phyloP scores from a whole-genome alignment of 148 eudicot species.

The Spergularia marina region DNA sequence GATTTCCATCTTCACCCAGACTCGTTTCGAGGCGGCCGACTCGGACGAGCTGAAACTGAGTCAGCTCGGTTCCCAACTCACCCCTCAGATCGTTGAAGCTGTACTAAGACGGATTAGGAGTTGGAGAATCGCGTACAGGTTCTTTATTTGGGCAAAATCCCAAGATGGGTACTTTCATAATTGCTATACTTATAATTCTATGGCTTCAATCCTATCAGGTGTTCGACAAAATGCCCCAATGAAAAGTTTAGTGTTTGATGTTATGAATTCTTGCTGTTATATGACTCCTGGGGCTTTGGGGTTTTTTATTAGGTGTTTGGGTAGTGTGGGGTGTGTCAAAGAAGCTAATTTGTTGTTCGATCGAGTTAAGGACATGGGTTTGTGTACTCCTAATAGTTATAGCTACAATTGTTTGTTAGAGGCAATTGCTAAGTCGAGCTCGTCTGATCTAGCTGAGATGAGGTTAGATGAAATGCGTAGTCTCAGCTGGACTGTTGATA shows the following conservation, averaged over 20 bases:
- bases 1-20: constrained; percentile 45
- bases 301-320: constrained; percentile 69
- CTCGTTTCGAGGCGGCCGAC: constrained; percentile 21
- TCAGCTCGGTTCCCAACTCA: constrained; percentile 44
- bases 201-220: constrained; percentile 70
- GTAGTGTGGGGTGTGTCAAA: constrained; percentile 50
- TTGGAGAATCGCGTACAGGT: constrained; percentile 54
- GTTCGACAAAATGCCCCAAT: constrained; percentile 81
- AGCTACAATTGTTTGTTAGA: constrained; percentile 75
- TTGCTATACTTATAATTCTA: constrained; percentile 62
- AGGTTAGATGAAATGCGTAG: constrained; percentile 69
- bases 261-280: constrained; percentile 36
- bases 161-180: constrained; percentile 60
- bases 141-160: constrained; percentile 65
- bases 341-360: constrained; percentile 72
- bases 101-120: constrained; percentile 43
- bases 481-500: constrained; percentile 50
- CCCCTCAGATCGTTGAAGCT: constrained; percentile 51
- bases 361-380: constrained; percentile 40
- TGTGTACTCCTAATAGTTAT: constrained; percentile 55
- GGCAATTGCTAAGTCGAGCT: constrained; percentile 48
- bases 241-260: constrained; percentile 34
- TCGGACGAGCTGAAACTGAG: constrained; percentile 27
- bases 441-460: constrained; percentile 40
- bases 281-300: constrained; percentile 72